These are phyloP conservation scores for Diplocarpon mali DNA, from an alignment of 2,329 filamentous ascomycete genomes.

Conservation along the genomic window DNA sequence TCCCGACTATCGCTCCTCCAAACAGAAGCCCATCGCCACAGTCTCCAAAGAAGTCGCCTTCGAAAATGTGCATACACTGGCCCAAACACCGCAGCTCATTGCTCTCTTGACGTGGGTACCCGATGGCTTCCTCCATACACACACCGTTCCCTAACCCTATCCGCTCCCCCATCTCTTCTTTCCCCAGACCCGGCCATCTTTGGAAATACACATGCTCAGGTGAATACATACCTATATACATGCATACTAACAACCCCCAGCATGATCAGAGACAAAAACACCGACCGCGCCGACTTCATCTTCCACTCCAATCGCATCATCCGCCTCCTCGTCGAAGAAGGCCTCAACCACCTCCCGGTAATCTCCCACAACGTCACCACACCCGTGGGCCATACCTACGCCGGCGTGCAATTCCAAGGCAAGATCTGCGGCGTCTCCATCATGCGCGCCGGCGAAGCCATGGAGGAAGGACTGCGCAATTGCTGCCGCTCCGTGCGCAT, in stretches of 20 bases:
- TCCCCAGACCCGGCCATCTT: not conserved
- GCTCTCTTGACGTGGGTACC: slow-evolving; percentile 83
- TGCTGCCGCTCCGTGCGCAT: slow-evolving; percentile 97
- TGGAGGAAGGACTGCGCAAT: slow-evolving; percentile 94
- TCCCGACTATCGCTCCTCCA: slow-evolving; percentile 64
- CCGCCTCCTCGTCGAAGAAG: slow-evolving; percentile 90
- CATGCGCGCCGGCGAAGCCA: slow-evolving; percentile 95
- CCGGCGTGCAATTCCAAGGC: slow-evolving; percentile 88
- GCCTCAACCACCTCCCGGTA: slow-evolving; percentile 89
- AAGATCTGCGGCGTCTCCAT: slow-evolving; percentile 98
- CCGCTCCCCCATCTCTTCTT: not conserved
- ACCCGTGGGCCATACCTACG: slow-evolving; percentile 77
- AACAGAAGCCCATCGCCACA: slow-evolving; percentile 75
- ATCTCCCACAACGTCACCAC: slow-evolving; percentile 83
- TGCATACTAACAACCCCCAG: slow-evolving; percentile 35
- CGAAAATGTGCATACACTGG: slow-evolving; percentile 80
- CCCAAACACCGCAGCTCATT: slow-evolving; percentile 93
- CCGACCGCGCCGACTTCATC: slow-evolving; percentile 90
- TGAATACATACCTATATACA: too few species aligned
- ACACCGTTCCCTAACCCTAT: not conserved
- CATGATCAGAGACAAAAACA: slow-evolving; percentile 89
- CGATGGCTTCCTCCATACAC: not conserved
- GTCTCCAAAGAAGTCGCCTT: slow-evolving; percentile 74
- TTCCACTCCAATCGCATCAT: slow-evolving; percentile 99
- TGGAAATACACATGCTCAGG: too few species aligned